Evolutionary conservation across 2,329 filamentous ascomycete genomes (phyloP).

Genomic region (Aspergillus sp.): DNA sequence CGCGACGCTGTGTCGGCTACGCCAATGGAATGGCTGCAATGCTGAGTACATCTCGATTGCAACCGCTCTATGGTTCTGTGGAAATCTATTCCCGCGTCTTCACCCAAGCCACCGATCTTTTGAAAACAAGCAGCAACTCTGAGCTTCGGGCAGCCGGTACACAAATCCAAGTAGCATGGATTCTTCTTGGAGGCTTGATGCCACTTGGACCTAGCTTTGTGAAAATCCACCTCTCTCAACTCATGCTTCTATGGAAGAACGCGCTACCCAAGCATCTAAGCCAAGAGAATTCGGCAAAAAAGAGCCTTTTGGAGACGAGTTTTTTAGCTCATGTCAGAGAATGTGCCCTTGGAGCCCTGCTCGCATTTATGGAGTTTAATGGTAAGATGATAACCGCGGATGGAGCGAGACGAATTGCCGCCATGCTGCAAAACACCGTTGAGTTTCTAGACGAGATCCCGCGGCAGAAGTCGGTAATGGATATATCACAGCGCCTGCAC

Average conservation of each 20-base stretch:
- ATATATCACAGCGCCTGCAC: constrained; percentile 79
- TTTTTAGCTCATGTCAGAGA: constrained; percentile 94
- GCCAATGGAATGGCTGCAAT: constrained; percentile 90
- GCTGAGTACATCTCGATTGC: constrained; percentile 83
- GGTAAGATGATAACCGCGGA: constrained; percentile 88
- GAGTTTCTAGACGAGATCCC: constrained; percentile 86
- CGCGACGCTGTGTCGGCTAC: constrained; percentile 84
- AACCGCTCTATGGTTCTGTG: constrained; percentile 90
- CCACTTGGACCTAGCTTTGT: constrained; percentile 96
- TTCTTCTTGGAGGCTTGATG: constrained; percentile 94
- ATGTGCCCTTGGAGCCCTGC: constrained; percentile 86
- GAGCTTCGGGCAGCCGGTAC: constrained; percentile 90
- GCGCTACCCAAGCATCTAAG: constrained; percentile 92
- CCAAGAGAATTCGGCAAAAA: constrained; percentile 84
- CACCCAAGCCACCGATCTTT: constrained; percentile 84
- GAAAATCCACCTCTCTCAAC: constrained; percentile 94
- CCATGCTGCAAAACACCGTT: constrained; percentile 94
- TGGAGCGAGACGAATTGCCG: constrained; percentile 87
- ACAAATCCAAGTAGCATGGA: constrained; percentile 97
- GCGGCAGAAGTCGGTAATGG: constrained; percentile 80
- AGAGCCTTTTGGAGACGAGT: constrained; percentile 84
- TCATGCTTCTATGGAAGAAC: constrained; percentile 96
- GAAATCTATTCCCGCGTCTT: constrained; percentile 93
- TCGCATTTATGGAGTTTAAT: constrained; percentile 93
- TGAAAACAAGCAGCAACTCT: constrained; percentile 90